Percentiles rank a stretch among this genome's conserved stretches.
These are phyloP conservation scores for Xylariaceae sp. DNA, from an alignment of 2,329 filamentous ascomycete genomes.

Conservation along the genomic window DNA sequence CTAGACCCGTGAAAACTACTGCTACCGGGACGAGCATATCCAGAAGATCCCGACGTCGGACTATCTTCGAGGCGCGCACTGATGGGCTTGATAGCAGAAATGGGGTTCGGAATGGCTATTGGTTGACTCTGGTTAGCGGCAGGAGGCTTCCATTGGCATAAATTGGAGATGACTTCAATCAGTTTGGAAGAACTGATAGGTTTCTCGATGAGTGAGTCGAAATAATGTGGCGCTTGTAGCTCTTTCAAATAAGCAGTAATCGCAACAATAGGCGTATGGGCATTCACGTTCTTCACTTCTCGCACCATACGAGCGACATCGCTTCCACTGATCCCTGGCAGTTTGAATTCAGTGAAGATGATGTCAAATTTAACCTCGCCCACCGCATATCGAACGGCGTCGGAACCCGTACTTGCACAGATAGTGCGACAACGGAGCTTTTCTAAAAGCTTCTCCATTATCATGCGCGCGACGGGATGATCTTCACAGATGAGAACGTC, in stretches of 20 bases:
- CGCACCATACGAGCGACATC: constrained; percentile 97
- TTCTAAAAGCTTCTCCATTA: constrained; percentile 98
- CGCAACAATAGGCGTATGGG: constrained; percentile 89
- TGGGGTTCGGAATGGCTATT: constrained; percentile 49
- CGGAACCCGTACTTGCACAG: constrained; percentile 80
- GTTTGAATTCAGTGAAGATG: constrained; percentile 95
- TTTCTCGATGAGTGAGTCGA: constrained; percentile 93
- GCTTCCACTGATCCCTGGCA: constrained; percentile 89
- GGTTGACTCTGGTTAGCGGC: constrained; percentile 41
- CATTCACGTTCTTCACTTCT: constrained; percentile 92
- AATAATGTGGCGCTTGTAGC: constrained; percentile 88
- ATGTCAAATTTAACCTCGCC: constrained; percentile 98
- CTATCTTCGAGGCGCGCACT: constrained; percentile 67
- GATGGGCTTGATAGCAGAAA: constrained; percentile 60
- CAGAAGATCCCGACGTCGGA: constrained; percentile 71
- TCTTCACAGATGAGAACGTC: constrained; percentile 97
- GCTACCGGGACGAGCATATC: constrained; percentile 60
- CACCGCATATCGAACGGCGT: constrained; percentile 88
- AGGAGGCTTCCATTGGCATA: constrained; percentile 91
- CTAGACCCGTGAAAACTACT: constrained; percentile 75
- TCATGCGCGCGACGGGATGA: constrained; percentile 90
- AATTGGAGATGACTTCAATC: constrained; percentile 75
- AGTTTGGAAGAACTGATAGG: constrained; percentile 90
- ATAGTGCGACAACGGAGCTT: constrained; percentile 94
- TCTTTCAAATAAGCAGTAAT: constrained; percentile 99